These are phyloP conservation scores for Malus orientalis DNA, from an alignment of 306 rosid species.

Conservation along the genomic window DNA sequence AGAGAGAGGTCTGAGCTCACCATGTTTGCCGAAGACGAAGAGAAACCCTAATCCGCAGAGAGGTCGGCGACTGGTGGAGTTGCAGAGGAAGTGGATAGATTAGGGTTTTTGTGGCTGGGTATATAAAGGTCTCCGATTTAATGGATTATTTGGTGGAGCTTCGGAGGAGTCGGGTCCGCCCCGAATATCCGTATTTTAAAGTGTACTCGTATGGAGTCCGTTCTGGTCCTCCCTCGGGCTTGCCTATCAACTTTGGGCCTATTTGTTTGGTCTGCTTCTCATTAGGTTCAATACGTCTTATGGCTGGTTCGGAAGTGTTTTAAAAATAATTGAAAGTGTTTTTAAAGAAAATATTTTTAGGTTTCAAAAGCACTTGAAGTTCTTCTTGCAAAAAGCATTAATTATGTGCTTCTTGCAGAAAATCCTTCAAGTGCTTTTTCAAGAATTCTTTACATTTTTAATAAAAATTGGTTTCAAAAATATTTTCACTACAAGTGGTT, in stretches of 20 bases:
- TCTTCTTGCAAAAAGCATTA: too few species aligned
- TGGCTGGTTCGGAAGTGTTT: rapidly evolving
- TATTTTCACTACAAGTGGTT: too few species aligned
- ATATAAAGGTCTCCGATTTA: background rate
- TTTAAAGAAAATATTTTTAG: too few species aligned
- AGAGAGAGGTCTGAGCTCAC: background rate
- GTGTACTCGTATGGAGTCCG: background rate
- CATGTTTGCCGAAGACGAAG: background rate
- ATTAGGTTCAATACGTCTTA: too few species aligned
- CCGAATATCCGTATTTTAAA: background rate
- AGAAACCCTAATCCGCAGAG: background rate
- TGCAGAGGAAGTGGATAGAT: background rate
- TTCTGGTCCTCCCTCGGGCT: background rate
- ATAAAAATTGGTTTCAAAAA: too few species aligned
- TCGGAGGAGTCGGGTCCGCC: background rate
- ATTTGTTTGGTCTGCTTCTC: too few species aligned
- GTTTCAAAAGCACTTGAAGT: too few species aligned
- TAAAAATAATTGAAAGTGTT: too few species aligned
- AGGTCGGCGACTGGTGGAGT: background rate
- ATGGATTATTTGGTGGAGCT: background rate
- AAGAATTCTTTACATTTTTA: too few species aligned
- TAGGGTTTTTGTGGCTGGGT: background rate
- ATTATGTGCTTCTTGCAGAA: too few species aligned
- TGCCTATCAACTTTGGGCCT: background rate
- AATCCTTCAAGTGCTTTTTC: too few species aligned